Conservation (phyloP, 768 basidiomycete species). For the Neoboletus magnificus region DNA sequence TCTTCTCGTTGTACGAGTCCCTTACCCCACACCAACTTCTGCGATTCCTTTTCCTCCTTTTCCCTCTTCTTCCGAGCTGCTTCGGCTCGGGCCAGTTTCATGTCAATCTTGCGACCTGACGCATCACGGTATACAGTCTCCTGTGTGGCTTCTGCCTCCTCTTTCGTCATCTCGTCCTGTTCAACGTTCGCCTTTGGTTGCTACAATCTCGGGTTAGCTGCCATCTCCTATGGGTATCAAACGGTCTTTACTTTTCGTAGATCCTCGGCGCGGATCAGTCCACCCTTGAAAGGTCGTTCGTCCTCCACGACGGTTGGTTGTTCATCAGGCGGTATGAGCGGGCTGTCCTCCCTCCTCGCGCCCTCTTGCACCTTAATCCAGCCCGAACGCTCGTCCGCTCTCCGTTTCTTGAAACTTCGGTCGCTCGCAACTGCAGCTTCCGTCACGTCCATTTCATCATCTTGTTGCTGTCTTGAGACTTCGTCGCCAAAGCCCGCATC, state of each 20-base stretch:
- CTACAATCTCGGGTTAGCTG: conserved; percentile 6
- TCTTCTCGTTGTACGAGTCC: conserved; percentile 88
- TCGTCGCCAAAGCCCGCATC: conserved; percentile 66
- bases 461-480: conserved; percentile 44
- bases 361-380: conserved; percentile 71
- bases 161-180: conserved; percentile 36
- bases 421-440: conserved; percentile 75
- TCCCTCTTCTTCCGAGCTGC: conserved; percentile 78
- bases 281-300: conserved; percentile 56
- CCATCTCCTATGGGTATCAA: background rate
- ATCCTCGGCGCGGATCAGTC: conserved; percentile 73
- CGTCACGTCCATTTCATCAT: conserved; percentile 48
- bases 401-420: conserved; percentile 76
- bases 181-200: conserved; percentile 41
- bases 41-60: conserved; percentile 79
- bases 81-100: conserved; percentile 80
- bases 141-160: conserved; percentile 60
- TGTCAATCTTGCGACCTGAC: conserved; percentile 84
- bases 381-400: conserved; percentile 49
- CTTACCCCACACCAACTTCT: conserved; percentile 98
- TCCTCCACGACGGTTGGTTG: conserved; percentile 59
- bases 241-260: conserved; percentile 51
- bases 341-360: conserved; percentile 41
- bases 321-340: conserved; percentile 61
- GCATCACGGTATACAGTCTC: conserved; percentile 95